Conservation (phyloP, 2,329 filamentous ascomycete genomes). For the Ceratocystis variospora region DNA sequence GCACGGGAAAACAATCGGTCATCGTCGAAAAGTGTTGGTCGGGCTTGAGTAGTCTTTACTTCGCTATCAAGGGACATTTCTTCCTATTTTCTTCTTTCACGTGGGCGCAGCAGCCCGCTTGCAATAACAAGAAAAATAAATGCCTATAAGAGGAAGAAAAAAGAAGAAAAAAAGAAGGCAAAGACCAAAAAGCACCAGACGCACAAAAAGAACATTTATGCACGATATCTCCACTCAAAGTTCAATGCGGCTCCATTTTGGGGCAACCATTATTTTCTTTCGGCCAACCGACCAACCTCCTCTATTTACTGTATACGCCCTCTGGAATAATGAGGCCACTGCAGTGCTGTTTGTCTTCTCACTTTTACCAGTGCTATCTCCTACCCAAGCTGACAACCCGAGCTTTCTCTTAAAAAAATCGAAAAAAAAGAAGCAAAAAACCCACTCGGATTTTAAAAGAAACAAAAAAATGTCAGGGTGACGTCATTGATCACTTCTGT, state of each 20-base stretch:
- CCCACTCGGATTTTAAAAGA: not conserved
- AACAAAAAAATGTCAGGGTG: slow-evolving; percentile 10
- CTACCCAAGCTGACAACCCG: too few species aligned
- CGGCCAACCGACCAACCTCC: slow-evolving; percentile 12
- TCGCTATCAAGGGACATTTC: not conserved
- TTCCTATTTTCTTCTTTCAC: not conserved
- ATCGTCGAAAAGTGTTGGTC: slow-evolving; percentile 9
- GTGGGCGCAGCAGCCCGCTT: not conserved
- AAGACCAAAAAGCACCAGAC: slow-evolving; percentile 12
- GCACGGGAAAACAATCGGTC: slow-evolving; percentile 8
- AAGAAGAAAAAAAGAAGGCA: not conserved
- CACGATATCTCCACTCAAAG: slow-evolving; percentile 13
- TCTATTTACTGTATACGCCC: slow-evolving; percentile 8
- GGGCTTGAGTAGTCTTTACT: slow-evolving; percentile 3
- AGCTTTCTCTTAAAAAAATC: slow-evolving; percentile 9
- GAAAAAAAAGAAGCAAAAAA: slow-evolving; percentile 10
- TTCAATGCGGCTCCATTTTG: slow-evolving; percentile 12
- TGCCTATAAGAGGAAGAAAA: not conserved
- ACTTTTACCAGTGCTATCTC: not conserved
- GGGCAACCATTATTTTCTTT: slow-evolving; percentile 5
- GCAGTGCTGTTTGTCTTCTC: not conserved
- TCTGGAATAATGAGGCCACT: slow-evolving; percentile 15
- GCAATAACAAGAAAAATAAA: not conserved
- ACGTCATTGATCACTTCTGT: slow-evolving; percentile 8
- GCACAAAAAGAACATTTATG: slow-evolving; percentile 10